phyloP scores from a whole-genome alignment of 805 yeast species.

The Kuraishia hungarica region DNA sequence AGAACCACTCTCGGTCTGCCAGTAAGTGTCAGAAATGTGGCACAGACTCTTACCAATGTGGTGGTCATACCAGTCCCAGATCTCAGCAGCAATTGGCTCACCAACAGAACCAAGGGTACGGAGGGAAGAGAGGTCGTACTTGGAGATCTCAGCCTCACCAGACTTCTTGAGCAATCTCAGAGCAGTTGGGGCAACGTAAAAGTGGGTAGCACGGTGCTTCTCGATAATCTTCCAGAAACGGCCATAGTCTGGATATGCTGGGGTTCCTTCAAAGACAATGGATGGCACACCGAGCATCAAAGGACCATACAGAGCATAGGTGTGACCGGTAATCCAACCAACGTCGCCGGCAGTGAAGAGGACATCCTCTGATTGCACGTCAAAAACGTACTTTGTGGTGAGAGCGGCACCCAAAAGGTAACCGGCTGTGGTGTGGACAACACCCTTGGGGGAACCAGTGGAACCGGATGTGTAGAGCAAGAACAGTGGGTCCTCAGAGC shows the following conservation, averaged over 20 bases:
- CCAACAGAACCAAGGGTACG: slow-evolving; percentile 96
- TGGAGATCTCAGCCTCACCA: slow-evolving; percentile 75
- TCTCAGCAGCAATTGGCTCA: slow-evolving; percentile 96
- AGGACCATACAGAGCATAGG: slow-evolving; percentile 94
- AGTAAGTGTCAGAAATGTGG: slow-evolving; percentile 92
- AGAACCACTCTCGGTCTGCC: slow-evolving; percentile 98
- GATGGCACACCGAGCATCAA: slow-evolving; percentile 82
- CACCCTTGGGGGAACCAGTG: slow-evolving; percentile 98
- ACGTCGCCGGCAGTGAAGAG: slow-evolving; percentile 97
- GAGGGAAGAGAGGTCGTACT: slow-evolving; percentile 76
- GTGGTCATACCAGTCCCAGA: slow-evolving; percentile 98
- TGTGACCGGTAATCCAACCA: slow-evolving; percentile 99
- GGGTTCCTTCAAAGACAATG: slow-evolving; percentile 93
- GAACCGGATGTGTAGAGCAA: slow-evolving; percentile 96
- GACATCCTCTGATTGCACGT: slow-evolving; percentile 80
- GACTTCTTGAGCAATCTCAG: slow-evolving; percentile 77
- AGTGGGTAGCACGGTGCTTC: slow-evolving; percentile 85
- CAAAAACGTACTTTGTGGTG: slow-evolving; percentile 90
- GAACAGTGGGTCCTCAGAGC: slow-evolving; percentile 92
- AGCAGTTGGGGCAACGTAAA: slow-evolving; percentile 98
- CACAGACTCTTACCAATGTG: slow-evolving; percentile 84
- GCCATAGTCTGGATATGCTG: slow-evolving; percentile 91
- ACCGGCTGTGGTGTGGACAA: slow-evolving; percentile 92
- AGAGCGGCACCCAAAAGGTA: slow-evolving; percentile 87
- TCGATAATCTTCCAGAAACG: slow-evolving; percentile 97